phyloP scores from a whole-genome alignment of 108 stramenopile species.

The Skeletonema costatum region DNA sequence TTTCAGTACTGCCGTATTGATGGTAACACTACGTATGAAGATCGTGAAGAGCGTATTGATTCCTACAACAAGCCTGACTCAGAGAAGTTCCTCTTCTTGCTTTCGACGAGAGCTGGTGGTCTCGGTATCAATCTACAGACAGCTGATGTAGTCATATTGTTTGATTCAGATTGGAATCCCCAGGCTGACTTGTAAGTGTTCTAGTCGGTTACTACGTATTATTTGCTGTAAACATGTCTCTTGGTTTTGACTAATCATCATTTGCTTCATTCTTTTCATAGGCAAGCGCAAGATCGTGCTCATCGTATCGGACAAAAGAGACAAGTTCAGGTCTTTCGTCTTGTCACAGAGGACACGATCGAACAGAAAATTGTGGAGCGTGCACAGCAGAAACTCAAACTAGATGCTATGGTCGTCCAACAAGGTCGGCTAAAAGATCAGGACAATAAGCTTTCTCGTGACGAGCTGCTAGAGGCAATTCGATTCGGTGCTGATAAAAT shows the following conservation, averaged over 20 bases:
- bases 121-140: conserved; percentile 93
- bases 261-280: not conserved
- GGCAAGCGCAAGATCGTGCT: conserved; percentile 93
- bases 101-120: conserved; percentile 93
- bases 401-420: conserved; percentile 99
- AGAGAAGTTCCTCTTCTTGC: conserved; percentile 89
- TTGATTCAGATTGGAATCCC: conserved; percentile 98
- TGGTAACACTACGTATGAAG: conserved; percentile 84
- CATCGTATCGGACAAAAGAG: conserved; percentile 97
- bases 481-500: conserved; percentile 98
- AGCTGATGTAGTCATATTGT: conserved; percentile 93
- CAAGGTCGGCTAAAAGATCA: conserved; percentile 79
- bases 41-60: conserved; percentile 95
- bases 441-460: conserved; percentile 67
- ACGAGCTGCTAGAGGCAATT: conserved; percentile 88
- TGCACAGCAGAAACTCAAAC: conserved; percentile 99
- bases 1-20: conserved; percentile 98
- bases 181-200: conserved; percentile 93
- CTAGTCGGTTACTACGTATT: not conserved
- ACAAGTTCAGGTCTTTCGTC: conserved; percentile 94
- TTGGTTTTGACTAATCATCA: not conserved
- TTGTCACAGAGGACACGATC: conserved; percentile 97
- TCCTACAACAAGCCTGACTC: conserved; percentile 90
- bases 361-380: conserved; percentile 99
- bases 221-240: not conserved